A percentile compares a stretch with the other conserved stretches of the same genome.
Evolutionary conservation across 2,329 filamentous ascomycete genomes (phyloP).

Genomic region (Aspergillus sp.): DNA sequence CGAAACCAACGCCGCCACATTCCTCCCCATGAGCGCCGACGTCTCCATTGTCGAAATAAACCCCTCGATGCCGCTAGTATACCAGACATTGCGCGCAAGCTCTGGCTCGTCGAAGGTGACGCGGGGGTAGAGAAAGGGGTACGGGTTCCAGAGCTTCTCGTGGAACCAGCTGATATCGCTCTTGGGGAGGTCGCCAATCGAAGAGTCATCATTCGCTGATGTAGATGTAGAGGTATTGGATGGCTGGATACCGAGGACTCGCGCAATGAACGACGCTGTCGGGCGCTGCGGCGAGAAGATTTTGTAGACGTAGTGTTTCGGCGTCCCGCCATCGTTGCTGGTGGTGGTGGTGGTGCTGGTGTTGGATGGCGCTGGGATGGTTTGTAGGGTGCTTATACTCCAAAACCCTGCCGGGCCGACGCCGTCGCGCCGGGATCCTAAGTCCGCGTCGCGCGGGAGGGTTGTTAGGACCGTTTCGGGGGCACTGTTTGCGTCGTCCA

Average conservation of each 20-base stretch:
- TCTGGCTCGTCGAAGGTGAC: constrained; percentile 77
- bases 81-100: constrained; percentile 46
- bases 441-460: constrained; percentile 46
- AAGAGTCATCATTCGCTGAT: too few species aligned
- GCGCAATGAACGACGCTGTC: constrained; percentile 38
- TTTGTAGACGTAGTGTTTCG: constrained; percentile 53
- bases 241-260: constrained; percentile 39
- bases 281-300: constrained; percentile 51
- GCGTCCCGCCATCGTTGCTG: constrained; percentile 3
- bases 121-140: constrained; percentile 74
- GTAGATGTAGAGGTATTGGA: constrained; percentile 7
- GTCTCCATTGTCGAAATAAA: constrained; percentile 99
- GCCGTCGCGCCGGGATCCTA: constrained; percentile 37
- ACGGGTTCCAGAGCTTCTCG: constrained; percentile 70
- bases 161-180: constrained; percentile 63
- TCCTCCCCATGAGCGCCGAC: constrained; percentile 72
- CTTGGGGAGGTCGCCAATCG: constrained; percentile 27
- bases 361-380: constrained; percentile 48
- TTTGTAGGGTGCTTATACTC: constrained; percentile 66
- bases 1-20: constrained; percentile 47
- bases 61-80: constrained; percentile 66
- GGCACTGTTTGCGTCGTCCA: constrained; percentile 41
- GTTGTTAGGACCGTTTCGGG: constrained; percentile 79
- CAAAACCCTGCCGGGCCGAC: constrained; percentile 73
- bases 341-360: constrained; percentile 10